A percentile compares a stretch with the other conserved stretches of the same genome.
Evolutionary conservation across 2,329 filamentous ascomycete genomes (phyloP).

Genomic region (Gremmenia infestans): DNA sequence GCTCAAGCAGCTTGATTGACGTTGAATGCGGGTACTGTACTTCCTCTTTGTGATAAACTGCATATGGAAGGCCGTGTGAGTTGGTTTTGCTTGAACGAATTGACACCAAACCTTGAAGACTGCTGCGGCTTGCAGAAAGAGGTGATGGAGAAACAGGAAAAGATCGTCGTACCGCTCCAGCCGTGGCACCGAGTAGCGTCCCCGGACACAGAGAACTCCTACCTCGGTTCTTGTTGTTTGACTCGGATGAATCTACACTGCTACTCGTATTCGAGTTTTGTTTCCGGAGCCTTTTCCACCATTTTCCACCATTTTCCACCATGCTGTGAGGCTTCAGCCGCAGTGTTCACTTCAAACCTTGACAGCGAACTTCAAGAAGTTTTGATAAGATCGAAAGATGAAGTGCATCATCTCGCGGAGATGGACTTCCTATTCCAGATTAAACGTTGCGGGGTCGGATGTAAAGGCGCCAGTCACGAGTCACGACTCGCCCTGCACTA

Average conservation of each 20-base stretch:
- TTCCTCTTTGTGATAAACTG: neutral
- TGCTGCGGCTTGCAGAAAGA: neutral
- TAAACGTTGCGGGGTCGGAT: constrained; percentile 2
- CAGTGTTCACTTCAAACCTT: neutral
- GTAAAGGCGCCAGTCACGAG: neutral
- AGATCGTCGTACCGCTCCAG: constrained; percentile 7
- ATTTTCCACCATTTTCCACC: neutral
- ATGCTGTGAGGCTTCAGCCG: neutral
- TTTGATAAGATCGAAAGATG: neutral
- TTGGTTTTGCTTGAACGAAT: neutral
- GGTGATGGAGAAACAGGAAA: neutral
- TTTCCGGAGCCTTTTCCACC: neutral
- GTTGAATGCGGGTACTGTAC: neutral
- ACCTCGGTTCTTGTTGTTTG: neutral
- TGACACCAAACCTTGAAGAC: neutral
- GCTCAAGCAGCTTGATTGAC: neutral
- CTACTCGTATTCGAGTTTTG: neutral
- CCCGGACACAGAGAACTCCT: neutral
- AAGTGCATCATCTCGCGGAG: neutral
- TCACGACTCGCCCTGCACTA: neutral
- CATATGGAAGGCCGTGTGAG: neutral
- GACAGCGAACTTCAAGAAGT: neutral
- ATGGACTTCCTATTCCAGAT: constrained; percentile 1
- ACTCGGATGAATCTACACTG: neutral
- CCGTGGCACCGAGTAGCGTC: neutral